Evolutionary conservation across 352 stramenopile species (phyloP), one percentile per base, ranked within the genome.

Genomic region (Phytophthora melonis): DNA sequence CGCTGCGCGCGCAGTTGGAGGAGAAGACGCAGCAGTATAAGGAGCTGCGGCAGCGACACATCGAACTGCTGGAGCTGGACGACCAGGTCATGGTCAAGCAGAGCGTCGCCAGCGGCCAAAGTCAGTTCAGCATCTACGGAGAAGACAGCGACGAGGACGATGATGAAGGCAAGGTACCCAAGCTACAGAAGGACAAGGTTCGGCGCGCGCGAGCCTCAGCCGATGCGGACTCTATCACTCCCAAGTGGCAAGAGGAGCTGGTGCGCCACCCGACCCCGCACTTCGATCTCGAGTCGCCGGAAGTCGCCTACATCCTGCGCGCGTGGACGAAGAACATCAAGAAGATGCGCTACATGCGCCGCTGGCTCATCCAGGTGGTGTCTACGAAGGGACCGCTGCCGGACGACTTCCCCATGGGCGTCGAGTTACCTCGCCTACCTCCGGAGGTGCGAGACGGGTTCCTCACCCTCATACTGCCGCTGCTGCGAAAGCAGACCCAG

Each of bases 361-460:
- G 82, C 66, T 95, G 88, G 88, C 75, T 95, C 34, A 60, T 84
- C 1, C 81, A 89, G 8, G 78, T 93, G 2, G 81, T 75, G 43
- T 59, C 60, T 0, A 77, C 77, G 23, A 79, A 78, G 56, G 69
- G 77, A 2, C 39, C 72, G 18, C 70, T 92, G 21, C 77, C 82
- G 4, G 53, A 74, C 0, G 83, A 92, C 53, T 88, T 94, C 34
- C 87, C 87, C 4, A 74, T 87, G 58, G 84, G 81, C 16, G 81
- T 95, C 23, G 88, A 94, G 59, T 75, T 95, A 23, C 87, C 87
- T 62, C 80, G 86, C 14, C 75, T 95, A 53, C 59, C 66, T 6
- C 84, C 82, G 3, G 87, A 95, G 61, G 84, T 95, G 57, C 80
- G 85, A n/a, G 88, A 94, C 55, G 88, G 87, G 0, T 94, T 95